Evolutionary conservation across 148 eudicot species (phyloP).

Genomic region (Euryodendron excelsum): DNA sequence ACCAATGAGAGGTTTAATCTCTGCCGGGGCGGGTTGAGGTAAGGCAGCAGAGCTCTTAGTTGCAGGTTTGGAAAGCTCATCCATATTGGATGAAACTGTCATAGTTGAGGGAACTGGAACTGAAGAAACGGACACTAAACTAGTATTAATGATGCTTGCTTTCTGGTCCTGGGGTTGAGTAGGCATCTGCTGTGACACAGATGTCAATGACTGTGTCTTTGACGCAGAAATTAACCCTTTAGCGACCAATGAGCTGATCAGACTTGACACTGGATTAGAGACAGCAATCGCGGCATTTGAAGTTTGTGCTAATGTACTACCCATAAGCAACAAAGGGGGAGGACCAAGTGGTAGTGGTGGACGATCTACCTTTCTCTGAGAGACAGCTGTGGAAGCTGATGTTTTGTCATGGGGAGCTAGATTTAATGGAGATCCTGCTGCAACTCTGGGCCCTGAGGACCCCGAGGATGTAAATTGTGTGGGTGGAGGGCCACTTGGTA

Average conservation of each 20-base stretch:
- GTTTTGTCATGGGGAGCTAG: slow-evolving; percentile 24
- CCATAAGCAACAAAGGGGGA: slow-evolving; percentile 30
- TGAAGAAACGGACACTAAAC: slow-evolving; percentile 24
- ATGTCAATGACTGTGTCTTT: slow-evolving; percentile 40
- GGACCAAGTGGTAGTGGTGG: slow-evolving; percentile 35
- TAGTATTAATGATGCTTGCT: slow-evolving; percentile 26
- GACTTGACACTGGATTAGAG: slow-evolving; percentile 61
- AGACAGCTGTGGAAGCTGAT: slow-evolving; percentile 10
- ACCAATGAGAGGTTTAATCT: slow-evolving; percentile 59
- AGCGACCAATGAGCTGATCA: slow-evolving; percentile 72
- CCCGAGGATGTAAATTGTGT: slow-evolving; percentile 20
- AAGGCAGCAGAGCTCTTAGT: slow-evolving; percentile 26
- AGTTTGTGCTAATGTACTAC: slow-evolving; percentile 30
- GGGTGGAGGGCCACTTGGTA: slow-evolving; percentile 27
- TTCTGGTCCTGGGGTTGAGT: slow-evolving; percentile 22
- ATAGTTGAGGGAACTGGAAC: slow-evolving; percentile 22
- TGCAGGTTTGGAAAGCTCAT: slow-evolving; percentile 30
- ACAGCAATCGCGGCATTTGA: slow-evolving; percentile 30
- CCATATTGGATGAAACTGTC: slow-evolving; percentile 22
- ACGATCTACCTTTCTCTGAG: slow-evolving; percentile 42
- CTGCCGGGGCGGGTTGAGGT: slow-evolving; percentile 25
- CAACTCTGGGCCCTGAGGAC: slow-evolving; percentile 20
- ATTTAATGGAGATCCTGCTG: slow-evolving; percentile 13
- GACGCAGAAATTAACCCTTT: slow-evolving; percentile 83
- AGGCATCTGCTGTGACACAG: slow-evolving; percentile 20